Evolutionary conservation across 148 eudicot genomes (phyloP), one percentile per base, ranked within the genome.

Genomic region (Beta vulgaris): DNA sequence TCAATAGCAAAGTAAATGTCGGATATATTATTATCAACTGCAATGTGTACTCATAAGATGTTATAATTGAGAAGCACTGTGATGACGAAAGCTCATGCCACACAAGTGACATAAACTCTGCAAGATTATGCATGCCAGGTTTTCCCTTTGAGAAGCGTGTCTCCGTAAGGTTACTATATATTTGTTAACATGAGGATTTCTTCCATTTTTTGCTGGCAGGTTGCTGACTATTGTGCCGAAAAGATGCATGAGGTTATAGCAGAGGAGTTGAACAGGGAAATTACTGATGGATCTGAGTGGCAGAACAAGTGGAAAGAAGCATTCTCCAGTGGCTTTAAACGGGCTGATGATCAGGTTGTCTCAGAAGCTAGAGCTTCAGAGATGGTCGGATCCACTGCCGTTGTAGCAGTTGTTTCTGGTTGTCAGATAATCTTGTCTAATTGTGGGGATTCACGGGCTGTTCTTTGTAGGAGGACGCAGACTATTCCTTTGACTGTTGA

Each of bases 401-500:
- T 88, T 18, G 91, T 85, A 48, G 97, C 87, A 68, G 84, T 88
- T 62, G 79, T 92, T 54, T 91, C 95, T n/a, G 84, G 90, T 71
- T 90, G 95, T 79, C 95, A 90, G 75, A 88, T 90, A 62, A 86
- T 90, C 32, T 58, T 82, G 57, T 88, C 97, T 37, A 88, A 92
- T 62, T 92, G 95, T 60, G 97, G 97, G 15, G 97, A 92, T 74
- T 92, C 97, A 7, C 85, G 97, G 81, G 95, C 93, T 18, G 86
- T 92, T 70, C 90, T 92, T 37, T 87, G 85, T 67, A 85, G 90
- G 53, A 89, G 97, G 63, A 82, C 88, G 11, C 88, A 78, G 53
- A 91, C 97, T 62, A 76, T 92, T 57, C 86, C 91, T 54, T 63
- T 92, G 70, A 85, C 90, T 37, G 83, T 88, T 76, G 97, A 92